phyloP scores from a whole-genome alignment of 2,329 filamentous ascomycete genomes.

The Sporothrix inflata region DNA sequence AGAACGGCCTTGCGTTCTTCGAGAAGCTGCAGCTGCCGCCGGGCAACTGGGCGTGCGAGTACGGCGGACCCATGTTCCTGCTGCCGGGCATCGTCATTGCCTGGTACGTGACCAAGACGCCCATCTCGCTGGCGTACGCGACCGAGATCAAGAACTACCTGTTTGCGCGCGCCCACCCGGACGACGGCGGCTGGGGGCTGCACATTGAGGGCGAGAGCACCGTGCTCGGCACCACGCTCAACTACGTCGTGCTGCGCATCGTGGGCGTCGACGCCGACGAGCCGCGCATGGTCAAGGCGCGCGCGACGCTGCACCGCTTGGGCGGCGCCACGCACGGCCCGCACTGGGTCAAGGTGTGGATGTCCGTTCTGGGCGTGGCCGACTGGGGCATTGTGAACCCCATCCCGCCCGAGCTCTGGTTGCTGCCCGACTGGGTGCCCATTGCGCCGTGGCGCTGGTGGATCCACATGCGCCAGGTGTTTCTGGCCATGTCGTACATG shows the following conservation, averaged over 20 bases:
- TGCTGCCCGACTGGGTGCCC: slow-evolving; percentile 87
- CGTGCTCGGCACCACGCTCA: slow-evolving; percentile 87
- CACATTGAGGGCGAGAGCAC: slow-evolving; percentile 94
- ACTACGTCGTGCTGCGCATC: slow-evolving; percentile 80
- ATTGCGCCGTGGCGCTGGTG: slow-evolving; percentile 94
- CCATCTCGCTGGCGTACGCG: slow-evolving; percentile 76
- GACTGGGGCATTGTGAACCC: slow-evolving; percentile 95
- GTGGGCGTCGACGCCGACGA: slow-evolving; percentile 84
- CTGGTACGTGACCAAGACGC: slow-evolving; percentile 88
- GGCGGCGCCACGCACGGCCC: slow-evolving; percentile 83
- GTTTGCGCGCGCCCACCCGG: slow-evolving; percentile 78
- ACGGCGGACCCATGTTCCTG: slow-evolving; percentile 96
- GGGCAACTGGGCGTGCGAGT: slow-evolving; percentile 96
- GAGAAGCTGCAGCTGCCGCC: slow-evolving; percentile 84
- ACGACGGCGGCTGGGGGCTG: slow-evolving; percentile 95
- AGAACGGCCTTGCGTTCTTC: slow-evolving; percentile 86
- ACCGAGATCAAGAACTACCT: slow-evolving; percentile 93
- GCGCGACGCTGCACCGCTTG: slow-evolving; percentile 78
- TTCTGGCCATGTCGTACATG: slow-evolving; percentile 86
- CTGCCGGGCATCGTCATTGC: slow-evolving; percentile 82
- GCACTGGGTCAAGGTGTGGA: slow-evolving; percentile 98
- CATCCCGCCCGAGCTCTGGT: slow-evolving; percentile 89
- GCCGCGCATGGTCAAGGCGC: slow-evolving; percentile 80
- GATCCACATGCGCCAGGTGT: slow-evolving; percentile 98
- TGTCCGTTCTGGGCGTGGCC: slow-evolving; percentile 79